A percentile compares a stretch with the other conserved stretches of the same genome.
phyloP scores from a whole-genome alignment of 2,329 filamentous ascomycete genomes.

The Mycogone perniciosa region DNA sequence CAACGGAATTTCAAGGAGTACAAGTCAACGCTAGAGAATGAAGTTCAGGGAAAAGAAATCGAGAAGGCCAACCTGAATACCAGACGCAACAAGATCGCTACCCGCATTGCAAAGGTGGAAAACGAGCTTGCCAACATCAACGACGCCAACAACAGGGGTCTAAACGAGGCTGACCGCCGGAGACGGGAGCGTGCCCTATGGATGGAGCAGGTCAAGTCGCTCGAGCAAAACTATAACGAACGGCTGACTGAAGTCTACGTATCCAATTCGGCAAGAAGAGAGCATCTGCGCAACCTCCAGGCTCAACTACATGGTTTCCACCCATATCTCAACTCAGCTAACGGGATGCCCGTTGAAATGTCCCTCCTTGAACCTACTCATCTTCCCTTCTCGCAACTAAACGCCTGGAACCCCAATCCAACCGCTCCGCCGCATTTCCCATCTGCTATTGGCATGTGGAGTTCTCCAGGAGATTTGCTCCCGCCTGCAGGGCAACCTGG shows the following conservation, averaged over 20 bases:
- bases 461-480: slow-evolving; percentile 27
- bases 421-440: slow-evolving; percentile 29
- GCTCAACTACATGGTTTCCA: slow-evolving; percentile 28
- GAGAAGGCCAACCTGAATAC: slow-evolving; percentile 58
- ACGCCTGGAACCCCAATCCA: slow-evolving; percentile 30
- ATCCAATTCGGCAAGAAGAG: slow-evolving; percentile 24
- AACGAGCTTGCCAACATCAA: slow-evolving; percentile 65
- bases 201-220: slow-evolving; percentile 39
- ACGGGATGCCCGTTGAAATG: slow-evolving; percentile 28
- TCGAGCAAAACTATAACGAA: slow-evolving; percentile 41
- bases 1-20: slow-evolving; percentile 48
- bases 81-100: slow-evolving; percentile 66
- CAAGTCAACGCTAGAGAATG: slow-evolving; percentile 56
- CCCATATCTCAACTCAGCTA: slow-evolving; percentile 27
- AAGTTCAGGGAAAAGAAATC: slow-evolving; percentile 55
- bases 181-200: slow-evolving; percentile 44
- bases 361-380: neutral
- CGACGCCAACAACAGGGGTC: slow-evolving; percentile 59
- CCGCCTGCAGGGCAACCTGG: slow-evolving; percentile 25
- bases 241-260: slow-evolving; percentile 35
- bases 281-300: slow-evolving; percentile 27
- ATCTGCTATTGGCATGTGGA: slow-evolving; percentile 25
- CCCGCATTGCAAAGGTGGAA: slow-evolving; percentile 65
- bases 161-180: slow-evolving; percentile 57
- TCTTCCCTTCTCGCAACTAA: slow-evolving; percentile 16